These are phyloP conservation scores for Fagus crenata DNA, from an alignment of 306 rosid genomes.

Conservation along the genomic window DNA sequence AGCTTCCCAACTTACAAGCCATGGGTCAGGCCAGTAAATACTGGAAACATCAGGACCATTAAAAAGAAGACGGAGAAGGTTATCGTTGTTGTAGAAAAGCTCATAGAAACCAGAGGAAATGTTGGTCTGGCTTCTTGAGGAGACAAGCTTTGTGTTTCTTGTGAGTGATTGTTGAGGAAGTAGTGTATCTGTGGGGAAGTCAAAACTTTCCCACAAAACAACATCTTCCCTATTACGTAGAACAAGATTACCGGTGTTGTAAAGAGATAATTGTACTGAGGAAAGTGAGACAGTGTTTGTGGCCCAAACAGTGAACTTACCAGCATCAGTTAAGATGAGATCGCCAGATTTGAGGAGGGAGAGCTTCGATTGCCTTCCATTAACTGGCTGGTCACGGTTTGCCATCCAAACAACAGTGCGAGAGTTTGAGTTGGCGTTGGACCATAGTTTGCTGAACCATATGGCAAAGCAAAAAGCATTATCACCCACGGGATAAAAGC, in stretches of 20 bases:
- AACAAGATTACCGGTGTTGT: conserved; percentile 21
- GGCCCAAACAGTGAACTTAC: conserved; percentile 36
- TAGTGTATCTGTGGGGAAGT: conserved; percentile 27
- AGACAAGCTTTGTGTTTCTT: neutral
- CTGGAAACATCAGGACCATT: neutral
- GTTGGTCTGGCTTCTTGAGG: neutral
- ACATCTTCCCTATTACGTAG: neutral
- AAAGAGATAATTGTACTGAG: conserved; percentile 24
- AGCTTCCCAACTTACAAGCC: neutral
- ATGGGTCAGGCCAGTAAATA: neutral
- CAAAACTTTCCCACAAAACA: conserved; percentile 31
- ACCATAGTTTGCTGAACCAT: conserved; percentile 28
- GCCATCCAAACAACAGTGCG: conserved; percentile 48
- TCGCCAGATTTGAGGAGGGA: conserved; percentile 39
- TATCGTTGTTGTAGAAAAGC: conserved; percentile 7
- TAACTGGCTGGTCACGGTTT: conserved; percentile 41
- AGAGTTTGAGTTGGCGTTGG: neutral
- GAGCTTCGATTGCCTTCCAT: conserved; percentile 46
- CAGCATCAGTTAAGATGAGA: conserved; percentile 40
- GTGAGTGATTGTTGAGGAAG: conserved; percentile 30
- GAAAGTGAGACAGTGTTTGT: neutral
- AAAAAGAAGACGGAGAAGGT: neutral
- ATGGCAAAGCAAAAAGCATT: conserved; percentile 57
- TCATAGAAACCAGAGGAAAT: neutral
- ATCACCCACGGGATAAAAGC: conserved; percentile 33